These are phyloP conservation scores for Pyrenophora seminiperda DNA, from an alignment of 2,329 filamentous ascomycete species.

Conservation along the genomic window DNA sequence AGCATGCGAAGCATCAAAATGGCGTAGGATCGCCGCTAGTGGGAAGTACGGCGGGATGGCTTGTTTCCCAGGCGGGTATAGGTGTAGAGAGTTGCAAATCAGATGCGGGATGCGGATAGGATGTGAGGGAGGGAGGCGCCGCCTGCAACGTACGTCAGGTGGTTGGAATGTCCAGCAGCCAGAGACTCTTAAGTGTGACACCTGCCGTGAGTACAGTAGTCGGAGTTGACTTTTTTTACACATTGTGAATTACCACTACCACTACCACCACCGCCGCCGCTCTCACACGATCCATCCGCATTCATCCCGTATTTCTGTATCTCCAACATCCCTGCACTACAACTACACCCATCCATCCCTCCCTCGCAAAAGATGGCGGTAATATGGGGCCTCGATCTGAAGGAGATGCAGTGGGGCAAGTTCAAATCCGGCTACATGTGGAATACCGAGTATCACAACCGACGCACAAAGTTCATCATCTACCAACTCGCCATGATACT, in stretches of 20 bases:
- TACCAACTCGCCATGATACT: conserved; percentile 65
- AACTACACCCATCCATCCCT: background rate
- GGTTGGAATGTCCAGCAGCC: background rate
- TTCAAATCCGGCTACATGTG: conserved; percentile 65
- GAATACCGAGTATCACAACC: conserved; percentile 60
- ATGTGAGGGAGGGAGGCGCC: background rate
- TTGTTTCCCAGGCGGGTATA: conserved; percentile 3
- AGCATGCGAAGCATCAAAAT: no score
- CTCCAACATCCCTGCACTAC: background rate
- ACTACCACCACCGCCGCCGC: no score
- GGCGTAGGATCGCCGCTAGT: conserved; percentile 3
- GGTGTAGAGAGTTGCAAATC: background rate
- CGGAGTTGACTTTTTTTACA: no score
- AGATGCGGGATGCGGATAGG: conserved; percentile 3
- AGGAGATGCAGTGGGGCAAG: conserved; percentile 63
- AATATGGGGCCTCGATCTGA: conserved; percentile 63
- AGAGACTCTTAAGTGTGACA: background rate
- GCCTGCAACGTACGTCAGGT: background rate
- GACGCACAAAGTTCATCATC: conserved; percentile 63
- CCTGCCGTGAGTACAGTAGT: background rate
- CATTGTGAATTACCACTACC: no score
- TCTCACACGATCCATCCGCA: no score
- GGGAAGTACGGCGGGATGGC: conserved; percentile 8
- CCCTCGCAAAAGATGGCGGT: conserved; percentile 43
- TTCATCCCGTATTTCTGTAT: no score